These are phyloP conservation scores for Hypoxylon sp. DNA, from an alignment of 2,329 filamentous ascomycete genomes.

Conservation along the genomic window DNA sequence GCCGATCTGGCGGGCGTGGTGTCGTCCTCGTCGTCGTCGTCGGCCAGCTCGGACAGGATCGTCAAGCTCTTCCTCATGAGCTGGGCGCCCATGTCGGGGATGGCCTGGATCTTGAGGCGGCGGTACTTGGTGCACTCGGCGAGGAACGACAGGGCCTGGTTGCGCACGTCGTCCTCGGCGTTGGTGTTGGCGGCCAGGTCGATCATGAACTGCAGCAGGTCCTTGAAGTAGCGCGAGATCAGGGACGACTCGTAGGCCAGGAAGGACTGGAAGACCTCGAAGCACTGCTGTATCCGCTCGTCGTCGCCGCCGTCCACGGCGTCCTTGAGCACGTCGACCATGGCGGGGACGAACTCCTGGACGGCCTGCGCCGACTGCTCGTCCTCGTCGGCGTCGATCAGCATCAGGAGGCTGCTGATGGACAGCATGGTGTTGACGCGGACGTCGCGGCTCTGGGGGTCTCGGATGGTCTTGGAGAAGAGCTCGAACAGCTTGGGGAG, in stretches of 20 bases:
- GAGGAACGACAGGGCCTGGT: conserved; percentile 91
- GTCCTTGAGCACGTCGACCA: conserved; percentile 89
- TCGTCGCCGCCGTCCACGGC: conserved; percentile 83
- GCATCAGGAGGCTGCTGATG: conserved; percentile 84
- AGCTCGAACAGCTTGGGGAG: conserved; percentile 80
- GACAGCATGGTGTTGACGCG: conserved; percentile 94
- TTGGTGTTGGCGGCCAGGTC: conserved; percentile 79
- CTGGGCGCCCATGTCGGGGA: conserved; percentile 82
- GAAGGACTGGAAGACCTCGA: conserved; percentile 96
- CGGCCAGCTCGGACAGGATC: conserved; percentile 88
- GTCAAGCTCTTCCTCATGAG: conserved; percentile 88
- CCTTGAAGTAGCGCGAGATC: conserved; percentile 84
- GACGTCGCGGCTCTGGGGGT: conserved; percentile 89
- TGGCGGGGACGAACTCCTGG: conserved; percentile 81
- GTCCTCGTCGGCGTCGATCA: conserved; percentile 88
- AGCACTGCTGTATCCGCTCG: conserved; percentile 86
- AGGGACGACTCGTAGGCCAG: conserved; percentile 88
- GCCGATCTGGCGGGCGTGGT: conserved; percentile 85
- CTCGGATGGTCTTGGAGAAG: conserved; percentile 86
- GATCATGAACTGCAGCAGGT: conserved; percentile 93
- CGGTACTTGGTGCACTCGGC: conserved; percentile 92
- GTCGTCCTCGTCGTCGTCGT: conserved; percentile 81
- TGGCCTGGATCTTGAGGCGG: conserved; percentile 92
- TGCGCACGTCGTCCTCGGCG: conserved; percentile 83
- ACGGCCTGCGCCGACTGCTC: conserved; percentile 75